Conservation (phyloP, 352 stramenopile species). For the Thraustochytrium aureum region DNA sequence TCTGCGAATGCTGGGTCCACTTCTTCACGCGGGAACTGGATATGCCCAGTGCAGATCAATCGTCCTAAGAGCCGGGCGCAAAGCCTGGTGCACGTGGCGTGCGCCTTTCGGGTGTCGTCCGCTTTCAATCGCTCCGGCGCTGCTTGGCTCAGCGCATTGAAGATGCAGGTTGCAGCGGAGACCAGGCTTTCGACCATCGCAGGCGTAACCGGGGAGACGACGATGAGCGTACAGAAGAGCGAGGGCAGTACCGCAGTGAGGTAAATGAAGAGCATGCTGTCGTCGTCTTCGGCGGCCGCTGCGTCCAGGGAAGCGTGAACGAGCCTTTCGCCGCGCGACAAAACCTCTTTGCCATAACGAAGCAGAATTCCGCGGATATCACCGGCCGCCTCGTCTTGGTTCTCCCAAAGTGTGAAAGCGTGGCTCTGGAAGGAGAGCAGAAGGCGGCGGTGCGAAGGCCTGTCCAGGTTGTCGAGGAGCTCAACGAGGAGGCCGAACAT, state of each 20-base stretch:
- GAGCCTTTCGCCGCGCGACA: too few relatives aligned
- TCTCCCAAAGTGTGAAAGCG: constrained; percentile 33
- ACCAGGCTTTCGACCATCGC: not conserved
- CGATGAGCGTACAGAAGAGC: not conserved
- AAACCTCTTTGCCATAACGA: constrained; percentile 15
- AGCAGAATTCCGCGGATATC: constrained; percentile 1
- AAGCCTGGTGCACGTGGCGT: too few relatives aligned
- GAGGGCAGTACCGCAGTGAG: constrained; percentile 11
- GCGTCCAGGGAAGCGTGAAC: not conserved
- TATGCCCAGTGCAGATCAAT: too few relatives aligned
- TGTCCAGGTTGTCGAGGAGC: constrained; percentile 12
- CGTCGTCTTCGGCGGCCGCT: not conserved
- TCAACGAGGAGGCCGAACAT: constrained; percentile 1
- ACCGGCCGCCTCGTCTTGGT: not conserved
- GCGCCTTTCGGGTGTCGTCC: too few relatives aligned
- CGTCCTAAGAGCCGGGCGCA: too few relatives aligned
- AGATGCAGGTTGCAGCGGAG: not conserved
- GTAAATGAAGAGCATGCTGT: not conserved
- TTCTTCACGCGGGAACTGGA: too few relatives aligned
- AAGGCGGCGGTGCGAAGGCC: constrained; percentile 10
- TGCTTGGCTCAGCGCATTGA: not conserved
- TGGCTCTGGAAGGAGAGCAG: constrained; percentile 37
- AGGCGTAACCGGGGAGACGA: not conserved
- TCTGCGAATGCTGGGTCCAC: too few relatives aligned
- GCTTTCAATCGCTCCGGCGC: not conserved